Evolutionary conservation across 1,284 basidiomycete genomes (phyloP).

Genomic region (Rhodotorula sp.): DNA sequence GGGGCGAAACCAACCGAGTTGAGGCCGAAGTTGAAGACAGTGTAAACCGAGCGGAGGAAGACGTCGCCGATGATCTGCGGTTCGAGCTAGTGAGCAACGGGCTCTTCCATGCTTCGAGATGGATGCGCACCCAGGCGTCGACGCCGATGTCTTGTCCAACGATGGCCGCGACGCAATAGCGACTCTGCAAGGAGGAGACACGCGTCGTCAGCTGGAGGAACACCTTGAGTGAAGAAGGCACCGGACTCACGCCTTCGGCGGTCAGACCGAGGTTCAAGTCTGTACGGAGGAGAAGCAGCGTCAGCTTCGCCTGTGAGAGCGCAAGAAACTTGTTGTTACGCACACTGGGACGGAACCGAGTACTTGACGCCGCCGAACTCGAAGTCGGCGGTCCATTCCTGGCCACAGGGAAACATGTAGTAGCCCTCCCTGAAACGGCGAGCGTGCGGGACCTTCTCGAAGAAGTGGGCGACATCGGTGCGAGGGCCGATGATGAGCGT

Average conservation of each 20-base stretch:
- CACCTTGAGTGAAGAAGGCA: not conserved
- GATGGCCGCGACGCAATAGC: conserved; percentile 44
- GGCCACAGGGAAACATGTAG: conserved; percentile 5
- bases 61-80: conserved; percentile 9
- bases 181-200: not conserved
- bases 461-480: conserved; percentile 51
- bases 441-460: conserved; percentile 54
- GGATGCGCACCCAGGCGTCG: conserved; percentile 50
- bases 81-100: not conserved
- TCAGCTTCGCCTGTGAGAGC: not conserved
- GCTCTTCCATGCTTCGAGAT: conserved; percentile 24
- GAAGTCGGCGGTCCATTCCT: conserved; percentile 1
- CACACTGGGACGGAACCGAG: conserved; percentile 4
- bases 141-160: conserved; percentile 48
- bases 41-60: conserved; percentile 46
- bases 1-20: conserved; percentile 51
- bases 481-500: conserved; percentile 52
- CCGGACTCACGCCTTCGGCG: conserved; percentile 17
- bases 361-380: conserved; percentile 14
- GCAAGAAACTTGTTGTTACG: not conserved
- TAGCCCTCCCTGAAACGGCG: conserved; percentile 42
- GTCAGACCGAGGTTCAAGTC: conserved; percentile 42
- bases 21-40: conserved; percentile 51
- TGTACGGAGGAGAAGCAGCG: not conserved
- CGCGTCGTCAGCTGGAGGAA: no score